Evolutionary conservation across 1,284 basidiomycete species (phyloP).

Genomic region (Lignosus rhinocerotis): DNA sequence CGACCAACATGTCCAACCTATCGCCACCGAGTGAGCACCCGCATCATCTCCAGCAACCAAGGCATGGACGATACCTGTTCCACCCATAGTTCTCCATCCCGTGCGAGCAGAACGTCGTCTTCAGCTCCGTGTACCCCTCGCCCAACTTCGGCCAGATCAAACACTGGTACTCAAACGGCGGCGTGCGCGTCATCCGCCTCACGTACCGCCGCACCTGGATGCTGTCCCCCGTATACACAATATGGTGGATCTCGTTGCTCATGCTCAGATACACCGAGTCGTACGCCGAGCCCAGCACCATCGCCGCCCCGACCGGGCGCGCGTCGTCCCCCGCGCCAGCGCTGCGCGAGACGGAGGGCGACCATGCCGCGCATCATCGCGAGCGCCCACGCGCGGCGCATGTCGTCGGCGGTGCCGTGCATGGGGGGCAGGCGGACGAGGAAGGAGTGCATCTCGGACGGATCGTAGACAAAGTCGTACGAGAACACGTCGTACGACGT

Average conservation of each 20-base stretch:
- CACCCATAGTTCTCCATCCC: slow-evolving; percentile 81
- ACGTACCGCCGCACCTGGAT: slow-evolving; percentile 91
- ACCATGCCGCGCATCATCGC: slow-evolving; percentile 94
- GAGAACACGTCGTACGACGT: slow-evolving; percentile 80
- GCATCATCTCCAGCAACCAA: slow-evolving; percentile 3
- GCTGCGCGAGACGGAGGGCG: slow-evolving; percentile 84
- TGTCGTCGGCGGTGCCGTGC: slow-evolving; percentile 53
- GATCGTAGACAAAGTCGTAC: slow-evolving; percentile 79
- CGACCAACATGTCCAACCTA: slow-evolving; percentile 80
- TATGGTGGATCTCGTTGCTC: slow-evolving; percentile 93
- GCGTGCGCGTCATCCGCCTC: slow-evolving; percentile 64
- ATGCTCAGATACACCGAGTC: slow-evolving; percentile 90
- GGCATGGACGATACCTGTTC: slow-evolving; percentile 61
- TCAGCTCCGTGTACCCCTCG: slow-evolving; percentile 81
- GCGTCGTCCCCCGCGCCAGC: slow-evolving; percentile 54
- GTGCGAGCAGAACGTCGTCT: slow-evolving; percentile 77
- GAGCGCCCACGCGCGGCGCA: slow-evolving; percentile 71
- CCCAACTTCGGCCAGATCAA: slow-evolving; percentile 93
- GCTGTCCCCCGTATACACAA: slow-evolving; percentile 84
- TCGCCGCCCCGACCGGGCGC: slow-evolving; percentile 68
- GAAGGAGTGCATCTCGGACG: slow-evolving; percentile 79
- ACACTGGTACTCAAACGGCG: slow-evolving; percentile 80
- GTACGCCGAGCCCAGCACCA: slow-evolving; percentile 64
- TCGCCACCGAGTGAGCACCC: not conserved
- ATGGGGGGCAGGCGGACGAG: slow-evolving; percentile 64